These are phyloP conservation scores for Sphenostylis stenocarpa DNA, from an alignment of 306 rosid genomes.

Conservation along the genomic window DNA sequence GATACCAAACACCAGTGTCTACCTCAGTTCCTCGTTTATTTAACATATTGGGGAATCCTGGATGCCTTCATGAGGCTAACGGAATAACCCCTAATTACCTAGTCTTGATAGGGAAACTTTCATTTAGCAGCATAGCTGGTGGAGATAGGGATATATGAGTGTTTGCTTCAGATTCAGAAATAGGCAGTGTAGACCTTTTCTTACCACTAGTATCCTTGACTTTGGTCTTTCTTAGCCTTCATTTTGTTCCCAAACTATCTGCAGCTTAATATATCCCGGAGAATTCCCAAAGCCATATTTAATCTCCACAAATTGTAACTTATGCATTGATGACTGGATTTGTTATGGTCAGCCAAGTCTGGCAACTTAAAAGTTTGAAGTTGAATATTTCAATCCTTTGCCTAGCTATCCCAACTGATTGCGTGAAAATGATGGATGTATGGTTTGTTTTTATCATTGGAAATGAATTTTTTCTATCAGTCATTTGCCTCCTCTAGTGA, in stretches of 20 bases:
- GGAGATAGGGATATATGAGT: not conserved
- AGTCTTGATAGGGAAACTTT: not conserved
- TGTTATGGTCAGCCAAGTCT: not conserved
- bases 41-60: not conserved
- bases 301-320: constrained; percentile 3
- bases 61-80: constrained; percentile 1
- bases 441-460: constrained; percentile 6
- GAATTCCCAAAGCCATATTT: not conserved
- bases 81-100: constrained; percentile 4
- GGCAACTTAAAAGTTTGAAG: constrained; percentile 8
- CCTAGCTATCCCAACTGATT: not conserved
- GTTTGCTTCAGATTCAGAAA: constrained; percentile 9
- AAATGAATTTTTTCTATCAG: constrained; percentile 4
- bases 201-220: not conserved
- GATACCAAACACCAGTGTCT: not conserved
- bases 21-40: not conserved
- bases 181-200: not conserved
- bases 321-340: not conserved
- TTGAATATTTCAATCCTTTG: constrained; percentile 18
- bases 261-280: not conserved
- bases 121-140: not conserved
- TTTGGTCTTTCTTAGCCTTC: not conserved
- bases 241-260: not conserved
- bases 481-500: constrained; percentile 8
- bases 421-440: not conserved